A percentile compares a stretch with the other conserved stretches of the same genome.
Conservation (phyloP, 169 alveolate species). For the Cytauxzoon felis region DNA sequence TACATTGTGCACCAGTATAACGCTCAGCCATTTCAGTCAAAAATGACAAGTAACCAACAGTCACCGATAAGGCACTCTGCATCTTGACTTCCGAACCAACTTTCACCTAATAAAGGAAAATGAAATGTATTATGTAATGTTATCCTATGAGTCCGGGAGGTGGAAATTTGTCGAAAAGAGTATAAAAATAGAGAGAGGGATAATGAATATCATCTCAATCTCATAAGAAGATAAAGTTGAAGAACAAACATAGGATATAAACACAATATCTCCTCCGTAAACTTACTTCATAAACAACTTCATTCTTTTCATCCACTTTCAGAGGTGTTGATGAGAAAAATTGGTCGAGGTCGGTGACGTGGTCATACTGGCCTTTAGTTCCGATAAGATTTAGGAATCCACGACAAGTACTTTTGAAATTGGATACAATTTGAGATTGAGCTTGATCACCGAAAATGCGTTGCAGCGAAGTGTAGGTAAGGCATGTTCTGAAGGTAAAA, state of each 20-base stretch:
- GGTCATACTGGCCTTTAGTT: slow-evolving; percentile 53
- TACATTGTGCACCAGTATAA: slow-evolving; percentile 69
- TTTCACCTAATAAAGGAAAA: slow-evolving; percentile 7
- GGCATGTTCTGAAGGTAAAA: slow-evolving; percentile 65
- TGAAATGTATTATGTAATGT: no score
- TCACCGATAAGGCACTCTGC: slow-evolving; percentile 37
- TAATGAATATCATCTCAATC: no score
- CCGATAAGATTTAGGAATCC: slow-evolving; percentile 84
- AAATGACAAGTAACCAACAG: slow-evolving; percentile 80
- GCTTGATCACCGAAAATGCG: slow-evolving; percentile 93
- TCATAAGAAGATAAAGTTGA: no score
- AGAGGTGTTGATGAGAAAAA: slow-evolving; percentile 63
- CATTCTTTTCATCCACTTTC: slow-evolving; percentile 12
- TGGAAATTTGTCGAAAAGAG: no score
- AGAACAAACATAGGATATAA: no score
- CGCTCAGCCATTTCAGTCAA: slow-evolving; percentile 78
- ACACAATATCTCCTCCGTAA: slow-evolving; percentile 67
- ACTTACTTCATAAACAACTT: slow-evolving; percentile 1
- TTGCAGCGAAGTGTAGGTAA: slow-evolving; percentile 85
- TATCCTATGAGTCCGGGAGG: no score
- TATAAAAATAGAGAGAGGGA: no score
- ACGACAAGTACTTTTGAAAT: slow-evolving; percentile 85
- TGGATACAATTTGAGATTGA: slow-evolving; percentile 76
- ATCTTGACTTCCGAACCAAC: background rate
- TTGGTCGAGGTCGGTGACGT: slow-evolving; percentile 64